Evolutionary conservation across 352 stramenopile genomes (phyloP), one percentile per base, ranked within the genome.

Genomic region (Pythium coloratum): DNA sequence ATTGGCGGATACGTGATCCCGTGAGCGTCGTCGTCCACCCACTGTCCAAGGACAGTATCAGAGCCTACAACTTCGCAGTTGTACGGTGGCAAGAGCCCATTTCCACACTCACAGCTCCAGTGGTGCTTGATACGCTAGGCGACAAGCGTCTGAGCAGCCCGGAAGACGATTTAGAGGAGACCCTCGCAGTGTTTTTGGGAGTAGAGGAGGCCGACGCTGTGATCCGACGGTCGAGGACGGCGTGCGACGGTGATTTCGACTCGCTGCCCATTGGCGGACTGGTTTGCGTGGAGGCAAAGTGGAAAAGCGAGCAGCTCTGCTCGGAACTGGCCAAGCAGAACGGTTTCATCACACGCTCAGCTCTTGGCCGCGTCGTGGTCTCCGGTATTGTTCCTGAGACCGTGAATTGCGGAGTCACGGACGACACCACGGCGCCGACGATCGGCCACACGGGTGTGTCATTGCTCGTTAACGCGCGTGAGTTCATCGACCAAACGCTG

Each of bases 401-500:
- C 4, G 28, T 49, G 26, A 46, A 64, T 13, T 69, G 56, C 33
- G 24, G 14, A 2, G 9, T 53, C 16, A 47, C 13, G 30, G n/a
- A 61, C 12, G 14, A 44, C 18, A 20, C 2, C 12, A 24, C 34
- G 36, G 38, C 13, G 7, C 14, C 16, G 32, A 8, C 30, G 28
- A 64, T 34, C 2, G 34, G 20, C 6, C 51, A 59, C 24, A 20
- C 16, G 0, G 26, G 28, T n/a, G 61, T 69, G 1, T 55, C 61
- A 24, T 28, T 34, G 12, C 42, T 73, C 13, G 49, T 24, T 2
- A 66, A 66, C 28, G 67, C 42, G 1, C 67, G 67, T 8, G 20
- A 51, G 34, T 73, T 68, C 26, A 66, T 73, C 50, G 61, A 73
- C 18, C n/a, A 47, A 13, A 60, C 42, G 26, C 44, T 61, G 18